Conservation (phyloP, 2,329 filamentous ascomycete genomes). For the Clarireedia sp. region DNA sequence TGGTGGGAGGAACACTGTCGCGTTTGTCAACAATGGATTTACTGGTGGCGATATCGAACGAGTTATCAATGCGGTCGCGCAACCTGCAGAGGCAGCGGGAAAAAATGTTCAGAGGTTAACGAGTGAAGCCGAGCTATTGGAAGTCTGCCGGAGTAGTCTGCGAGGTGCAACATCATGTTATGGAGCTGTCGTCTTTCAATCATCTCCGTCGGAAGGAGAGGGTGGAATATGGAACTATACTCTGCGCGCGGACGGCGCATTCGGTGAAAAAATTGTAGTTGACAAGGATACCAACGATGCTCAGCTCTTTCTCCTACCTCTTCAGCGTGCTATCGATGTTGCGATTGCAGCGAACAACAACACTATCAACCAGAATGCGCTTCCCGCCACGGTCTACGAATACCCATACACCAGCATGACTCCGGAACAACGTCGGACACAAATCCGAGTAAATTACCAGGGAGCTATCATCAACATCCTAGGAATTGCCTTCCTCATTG, state of each 20-base stretch:
- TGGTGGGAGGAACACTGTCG: slow-evolving; percentile 58
- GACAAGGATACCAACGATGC: slow-evolving; percentile 61
- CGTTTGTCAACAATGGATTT: slow-evolving; percentile 70
- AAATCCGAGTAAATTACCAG: slow-evolving; percentile 65
- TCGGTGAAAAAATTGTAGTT: slow-evolving; percentile 59
- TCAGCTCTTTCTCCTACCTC: slow-evolving; percentile 68
- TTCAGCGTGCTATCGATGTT: slow-evolving; percentile 71
- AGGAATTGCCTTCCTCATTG: slow-evolving; percentile 70
- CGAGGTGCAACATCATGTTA: slow-evolving; percentile 65
- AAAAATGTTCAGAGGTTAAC: slow-evolving; percentile 48
- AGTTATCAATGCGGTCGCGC: slow-evolving; percentile 57
- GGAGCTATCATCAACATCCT: slow-evolving; percentile 66
- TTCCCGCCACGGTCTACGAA: slow-evolving; percentile 48
- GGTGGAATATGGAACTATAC: slow-evolving; percentile 78
- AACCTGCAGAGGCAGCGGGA: slow-evolving; percentile 47
- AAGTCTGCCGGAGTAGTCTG: slow-evolving; percentile 54
- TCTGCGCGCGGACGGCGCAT: slow-evolving; percentile 63
- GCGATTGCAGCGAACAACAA: slow-evolving; percentile 55
- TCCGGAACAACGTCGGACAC: slow-evolving; percentile 53
- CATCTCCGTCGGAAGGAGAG: slow-evolving; percentile 63
- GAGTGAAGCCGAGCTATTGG: slow-evolving; percentile 49
- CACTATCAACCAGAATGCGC: slow-evolving; percentile 31
- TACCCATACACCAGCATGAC: slow-evolving; percentile 72
- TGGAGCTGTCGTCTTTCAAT: slow-evolving; percentile 65
- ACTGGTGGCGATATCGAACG: slow-evolving; percentile 61